Conservation (phyloP, 2,329 filamentous ascomycete genomes). For the Fonsecaea erecta region DNA sequence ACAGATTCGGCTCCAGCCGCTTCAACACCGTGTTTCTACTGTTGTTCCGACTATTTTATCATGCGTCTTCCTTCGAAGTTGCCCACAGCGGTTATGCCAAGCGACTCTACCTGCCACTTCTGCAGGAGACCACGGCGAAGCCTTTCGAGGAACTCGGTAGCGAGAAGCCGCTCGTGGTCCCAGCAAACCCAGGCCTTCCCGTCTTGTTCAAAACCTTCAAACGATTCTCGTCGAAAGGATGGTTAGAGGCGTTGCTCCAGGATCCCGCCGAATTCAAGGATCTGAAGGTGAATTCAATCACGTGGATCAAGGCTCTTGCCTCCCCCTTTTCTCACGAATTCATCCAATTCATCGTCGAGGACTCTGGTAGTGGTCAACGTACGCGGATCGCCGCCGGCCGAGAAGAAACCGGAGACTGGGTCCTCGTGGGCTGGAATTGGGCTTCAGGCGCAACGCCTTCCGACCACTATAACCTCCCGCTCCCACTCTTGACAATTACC, state of each 20-base stretch:
- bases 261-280: constrained; percentile 8
- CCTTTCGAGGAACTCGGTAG: background rate
- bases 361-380: constrained; percentile 21
- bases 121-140: background rate
- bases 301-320: constrained; percentile 36
- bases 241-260: constrained; percentile 12
- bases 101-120: background rate
- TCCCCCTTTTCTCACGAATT: constrained; percentile 37
- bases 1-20: constrained; percentile 30
- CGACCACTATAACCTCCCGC: constrained; percentile 31
- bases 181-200: constrained; percentile 5
- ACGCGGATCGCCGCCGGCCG: constrained; percentile 29
- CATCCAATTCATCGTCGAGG: constrained; percentile 34
- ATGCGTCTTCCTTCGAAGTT: constrained; percentile 27
- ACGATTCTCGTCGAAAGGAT: constrained; percentile 24
- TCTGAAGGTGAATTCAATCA: constrained; percentile 30
- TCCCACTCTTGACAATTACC: constrained; percentile 31
- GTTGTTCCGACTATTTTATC: constrained; percentile 32
- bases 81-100: background rate
- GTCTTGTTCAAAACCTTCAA: constrained; percentile 17
- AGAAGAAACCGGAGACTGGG: constrained; percentile 34
- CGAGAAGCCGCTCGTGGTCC: background rate
- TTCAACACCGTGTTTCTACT: constrained; percentile 32
- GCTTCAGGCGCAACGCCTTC: constrained; percentile 26
- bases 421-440: constrained; percentile 29